These are phyloP conservation scores for Nitzschia palea DNA, from an alignment of 108 stramenopile genomes.

Conservation along the genomic window DNA sequence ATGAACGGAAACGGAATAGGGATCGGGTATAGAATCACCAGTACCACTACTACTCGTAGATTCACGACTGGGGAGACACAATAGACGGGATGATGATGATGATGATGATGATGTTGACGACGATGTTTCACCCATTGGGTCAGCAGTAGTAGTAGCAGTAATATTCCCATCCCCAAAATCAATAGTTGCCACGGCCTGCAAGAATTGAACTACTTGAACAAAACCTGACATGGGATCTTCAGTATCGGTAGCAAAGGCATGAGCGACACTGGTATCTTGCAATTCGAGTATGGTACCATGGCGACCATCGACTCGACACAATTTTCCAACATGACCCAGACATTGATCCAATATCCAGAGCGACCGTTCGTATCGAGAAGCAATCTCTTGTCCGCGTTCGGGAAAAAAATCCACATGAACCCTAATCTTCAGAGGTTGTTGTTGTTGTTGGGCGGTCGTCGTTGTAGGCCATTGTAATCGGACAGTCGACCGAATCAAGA, in stretches of 20 bases:
- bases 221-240: conserved; percentile 22
- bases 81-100: background rate
- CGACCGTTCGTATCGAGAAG: conserved; percentile 21
- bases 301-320: conserved; percentile 20
- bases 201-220: conserved; percentile 15
- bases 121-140: background rate
- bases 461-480: conserved; percentile 1
- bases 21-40: background rate
- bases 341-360: conserved; percentile 47
- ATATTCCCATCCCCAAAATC: background rate
- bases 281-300: conserved; percentile 19
- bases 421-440: conserved; percentile 23
- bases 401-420: conserved; percentile 37
- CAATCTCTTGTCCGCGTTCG: conserved; percentile 16
- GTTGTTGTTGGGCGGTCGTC: background rate
- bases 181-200: conserved; percentile 19
- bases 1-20: conserved; percentile 36
- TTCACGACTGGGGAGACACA: conserved; percentile 2
- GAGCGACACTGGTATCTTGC: conserved; percentile 35
- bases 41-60: background rate
- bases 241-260: conserved; percentile 28
- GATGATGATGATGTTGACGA: background rate
- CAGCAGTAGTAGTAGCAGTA: background rate
- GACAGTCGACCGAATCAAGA: conserved; percentile 24
- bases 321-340: conserved; percentile 5